A percentile compares a stretch with the other conserved stretches of the same genome.
Conservation (phyloP, 176 grass and related monocot genomes). For the Triticum monococcum region DNA sequence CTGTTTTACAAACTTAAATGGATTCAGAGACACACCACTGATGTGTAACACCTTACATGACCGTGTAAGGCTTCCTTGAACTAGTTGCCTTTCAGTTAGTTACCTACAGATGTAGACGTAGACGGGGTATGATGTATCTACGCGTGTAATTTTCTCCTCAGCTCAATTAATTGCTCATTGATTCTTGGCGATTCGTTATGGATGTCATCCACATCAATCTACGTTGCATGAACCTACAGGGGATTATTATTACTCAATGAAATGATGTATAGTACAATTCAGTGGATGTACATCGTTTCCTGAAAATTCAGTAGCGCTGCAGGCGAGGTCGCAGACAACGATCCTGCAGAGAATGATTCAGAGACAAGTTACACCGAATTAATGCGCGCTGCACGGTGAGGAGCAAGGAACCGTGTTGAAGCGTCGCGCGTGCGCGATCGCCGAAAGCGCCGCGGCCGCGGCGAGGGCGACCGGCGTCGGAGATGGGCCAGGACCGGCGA, state of each 20-base stretch:
- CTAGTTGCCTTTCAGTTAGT: constrained; percentile 37
- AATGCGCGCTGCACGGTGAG: constrained; percentile 15
- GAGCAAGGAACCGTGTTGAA: constrained; percentile 25
- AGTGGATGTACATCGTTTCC: background rate
- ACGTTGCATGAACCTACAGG: constrained; percentile 17
- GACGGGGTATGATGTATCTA: constrained; percentile 1
- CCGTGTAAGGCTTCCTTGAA: constrained; percentile 1
- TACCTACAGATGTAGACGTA: constrained; percentile 4
- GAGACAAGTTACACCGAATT: background rate
- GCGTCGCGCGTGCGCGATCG: constrained; percentile 32
- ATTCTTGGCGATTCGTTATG: constrained; percentile 17
- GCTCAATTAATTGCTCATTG: constrained; percentile 28
- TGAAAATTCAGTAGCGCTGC: background rate
- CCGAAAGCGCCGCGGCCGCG: background rate
- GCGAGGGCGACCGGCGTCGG: constrained; percentile 29
- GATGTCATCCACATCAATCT: constrained; percentile 38
- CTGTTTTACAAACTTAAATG: background rate
- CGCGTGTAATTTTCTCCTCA: constrained; percentile 16
- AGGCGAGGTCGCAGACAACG: constrained; percentile 1
- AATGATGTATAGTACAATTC: no score
- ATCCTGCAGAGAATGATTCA: constrained; percentile 24
- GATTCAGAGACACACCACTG: constrained; percentile 25
- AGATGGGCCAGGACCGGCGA: constrained; percentile 11
- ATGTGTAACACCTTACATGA: background rate
- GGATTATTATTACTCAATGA: background rate